Conservation (phyloP, 2,329 filamentous ascomycete species). For the Calcarisporium arbuscula region DNA sequence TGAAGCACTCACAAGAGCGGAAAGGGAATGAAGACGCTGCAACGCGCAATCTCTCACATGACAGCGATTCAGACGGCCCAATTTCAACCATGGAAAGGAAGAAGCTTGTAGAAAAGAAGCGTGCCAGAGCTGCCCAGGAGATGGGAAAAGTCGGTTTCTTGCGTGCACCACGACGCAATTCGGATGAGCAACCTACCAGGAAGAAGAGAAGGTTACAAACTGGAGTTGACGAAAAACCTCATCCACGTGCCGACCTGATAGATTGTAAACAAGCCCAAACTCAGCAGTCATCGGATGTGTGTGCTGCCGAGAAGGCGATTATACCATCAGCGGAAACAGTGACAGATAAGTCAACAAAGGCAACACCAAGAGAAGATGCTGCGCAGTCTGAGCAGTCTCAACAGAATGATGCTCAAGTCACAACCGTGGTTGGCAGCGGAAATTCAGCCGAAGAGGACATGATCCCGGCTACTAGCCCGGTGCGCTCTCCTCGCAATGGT, state of each 20-base stretch:
- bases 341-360: slow-evolving; percentile 24
- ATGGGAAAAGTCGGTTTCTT: slow-evolving; percentile 35
- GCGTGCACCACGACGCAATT: slow-evolving; percentile 14
- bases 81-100: slow-evolving; percentile 26
- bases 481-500: slow-evolving; percentile 21
- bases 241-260: not conserved
- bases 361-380: slow-evolving; percentile 21
- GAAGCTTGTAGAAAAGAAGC: slow-evolving; percentile 29
- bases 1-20: slow-evolving; percentile 40
- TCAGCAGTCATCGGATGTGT: not conserved
- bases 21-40: slow-evolving; percentile 18
- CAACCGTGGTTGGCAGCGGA: too few relatives aligned
- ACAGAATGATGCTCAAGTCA: slow-evolving; percentile 10
- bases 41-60: slow-evolving; percentile 19
- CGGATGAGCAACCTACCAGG: slow-evolving; percentile 15
- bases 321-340: slow-evolving; percentile 18
- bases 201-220: slow-evolving; percentile 19
- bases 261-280: not conserved
- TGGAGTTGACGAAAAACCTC: slow-evolving; percentile 1
- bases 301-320: not conserved
- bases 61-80: slow-evolving; percentile 28
- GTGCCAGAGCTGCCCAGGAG: slow-evolving; percentile 32
- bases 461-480: slow-evolving; percentile 33
- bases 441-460: slow-evolving; percentile 23
- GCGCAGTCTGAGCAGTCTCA: slow-evolving; percentile 5